Base-by-base conservation (phyloP, 371 early-diverging fungal species). In the Syncephalastrum racemosum region DNA sequence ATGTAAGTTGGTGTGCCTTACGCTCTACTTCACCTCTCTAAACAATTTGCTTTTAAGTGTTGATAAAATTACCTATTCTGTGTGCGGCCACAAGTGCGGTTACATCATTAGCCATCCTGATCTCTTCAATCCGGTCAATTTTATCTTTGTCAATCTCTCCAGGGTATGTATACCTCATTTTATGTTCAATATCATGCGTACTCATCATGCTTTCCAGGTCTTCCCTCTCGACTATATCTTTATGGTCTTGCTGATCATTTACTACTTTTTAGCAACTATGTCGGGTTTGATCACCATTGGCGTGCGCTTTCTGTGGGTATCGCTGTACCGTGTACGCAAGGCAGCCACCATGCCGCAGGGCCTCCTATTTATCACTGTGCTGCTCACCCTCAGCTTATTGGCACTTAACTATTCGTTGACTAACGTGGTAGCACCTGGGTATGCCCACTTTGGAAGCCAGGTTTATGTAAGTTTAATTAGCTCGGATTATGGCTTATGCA, bases 381-480 rank as follows among this genome's bases (percentile, higher is more conserved):
- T 86, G 4, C 47, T 84, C 39, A 84, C 82, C 52, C 68, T 88
- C 43, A 75, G 80, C 36, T 56, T 87, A 22, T 70, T 85, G n/a
- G 84, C 84, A 6, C 60, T 87, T 23, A 75, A 79, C 31, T 87
- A 84, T 49, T 71, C 82, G 0, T 44, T 85, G 50, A 83, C 84
- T 27, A 77, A 78, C 50, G 71, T 80, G 8, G 78, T 87, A 14
- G 83, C 84, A 22, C 89, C 89, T 13, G 81, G 82, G 1, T 88
- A 88, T 60, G 71, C 86, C 39, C 84, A 84, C 66, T 88, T 83
- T 69, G 86, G 87, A 39, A 82, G 81, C 54, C 87, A 88, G 66
- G 72, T 75, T 50, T 88, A 83, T 65, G 85, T 86, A 70, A 65
- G 83, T 66, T 43, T 23, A 25, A 15, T 43, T 18, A 49, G 43